A percentile compares a stretch with the other conserved stretches of the same genome.
These are phyloP conservation scores for Phytophthora pinifolia DNA, from an alignment of 352 stramenopile genomes.

Conservation along the genomic window DNA sequence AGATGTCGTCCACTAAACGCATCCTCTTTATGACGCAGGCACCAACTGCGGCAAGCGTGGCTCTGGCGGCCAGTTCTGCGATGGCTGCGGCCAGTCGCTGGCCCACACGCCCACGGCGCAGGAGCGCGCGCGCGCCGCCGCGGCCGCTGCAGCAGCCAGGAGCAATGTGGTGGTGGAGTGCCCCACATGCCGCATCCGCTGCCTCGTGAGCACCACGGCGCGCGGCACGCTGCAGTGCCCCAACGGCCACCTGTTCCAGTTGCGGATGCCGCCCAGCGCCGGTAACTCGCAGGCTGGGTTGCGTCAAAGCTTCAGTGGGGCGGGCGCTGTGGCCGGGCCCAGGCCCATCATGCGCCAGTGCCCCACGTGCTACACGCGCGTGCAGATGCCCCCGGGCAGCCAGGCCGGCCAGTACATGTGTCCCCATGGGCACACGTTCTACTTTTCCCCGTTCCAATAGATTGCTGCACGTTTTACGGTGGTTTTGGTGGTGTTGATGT, in stretches of 20 bases:
- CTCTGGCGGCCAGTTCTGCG: slow-evolving; percentile 69
- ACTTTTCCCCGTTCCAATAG: slow-evolving; percentile 74
- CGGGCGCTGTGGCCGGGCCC: slow-evolving; percentile 24
- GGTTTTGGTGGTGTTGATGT: slow-evolving; percentile 2
- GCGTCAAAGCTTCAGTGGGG: slow-evolving; percentile 37
- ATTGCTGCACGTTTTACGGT: slow-evolving; percentile 23
- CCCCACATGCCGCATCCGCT: slow-evolving; percentile 73
- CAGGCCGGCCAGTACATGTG: slow-evolving; percentile 90
- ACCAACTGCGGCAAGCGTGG: slow-evolving; percentile 79
- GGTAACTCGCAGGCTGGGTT: slow-evolving; percentile 42
- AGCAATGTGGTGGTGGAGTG: slow-evolving; percentile 81
- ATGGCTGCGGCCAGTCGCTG: slow-evolving; percentile 71
- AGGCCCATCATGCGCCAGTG: slow-evolving; percentile 83
- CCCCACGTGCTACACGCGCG: slow-evolving; percentile 84
- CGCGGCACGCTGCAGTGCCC: slow-evolving; percentile 73
- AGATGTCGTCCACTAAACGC: not conserved
- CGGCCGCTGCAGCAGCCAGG: slow-evolving; percentile 46
- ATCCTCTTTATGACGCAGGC: slow-evolving; percentile 26
- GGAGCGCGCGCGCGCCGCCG: slow-evolving; percentile 58
- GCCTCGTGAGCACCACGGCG: slow-evolving; percentile 70
- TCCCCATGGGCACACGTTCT: slow-evolving; percentile 86
- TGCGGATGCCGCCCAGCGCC: slow-evolving; percentile 54
- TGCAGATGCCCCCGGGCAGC: slow-evolving; percentile 85
- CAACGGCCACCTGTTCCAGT: slow-evolving; percentile 74
- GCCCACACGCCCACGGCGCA: slow-evolving; percentile 74